Percentiles rank a stretch among this genome's conserved stretches.
These are phyloP conservation scores for Epichloe bromicola DNA, from an alignment of 2,329 filamentous ascomycete genomes.

Conservation along the genomic window DNA sequence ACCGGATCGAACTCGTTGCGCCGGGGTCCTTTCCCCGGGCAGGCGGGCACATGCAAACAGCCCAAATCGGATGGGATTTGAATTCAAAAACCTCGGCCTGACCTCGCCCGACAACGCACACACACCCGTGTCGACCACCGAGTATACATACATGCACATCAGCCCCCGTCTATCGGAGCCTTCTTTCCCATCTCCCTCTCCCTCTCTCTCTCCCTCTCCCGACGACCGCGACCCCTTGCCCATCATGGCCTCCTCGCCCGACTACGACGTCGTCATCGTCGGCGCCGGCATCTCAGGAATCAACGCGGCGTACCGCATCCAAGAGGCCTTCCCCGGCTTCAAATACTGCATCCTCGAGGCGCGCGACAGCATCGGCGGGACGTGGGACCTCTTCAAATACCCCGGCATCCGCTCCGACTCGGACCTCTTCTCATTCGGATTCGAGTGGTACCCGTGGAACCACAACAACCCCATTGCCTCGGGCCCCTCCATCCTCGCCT, in stretches of 20 bases:
- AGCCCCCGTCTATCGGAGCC: too few relatives aligned
- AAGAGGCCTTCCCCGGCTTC: slow-evolving; percentile 37
- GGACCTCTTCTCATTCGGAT: slow-evolving; percentile 44
- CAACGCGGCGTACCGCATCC: slow-evolving; percentile 54
- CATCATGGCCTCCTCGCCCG: background rate
- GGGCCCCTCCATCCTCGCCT: slow-evolving; percentile 34
- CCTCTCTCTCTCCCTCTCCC: too few relatives aligned
- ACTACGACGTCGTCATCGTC: slow-evolving; percentile 45
- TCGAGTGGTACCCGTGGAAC: slow-evolving; percentile 57
- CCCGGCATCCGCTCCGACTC: slow-evolving; percentile 55
- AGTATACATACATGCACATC: too few relatives aligned
- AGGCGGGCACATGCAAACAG: too few relatives aligned
- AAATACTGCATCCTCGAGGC: slow-evolving; percentile 53
- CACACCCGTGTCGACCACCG: too few relatives aligned
- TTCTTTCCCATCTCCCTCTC: too few relatives aligned
- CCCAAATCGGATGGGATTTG: too few relatives aligned
- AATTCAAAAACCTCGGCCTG: too few relatives aligned
- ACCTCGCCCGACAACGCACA: too few relatives aligned
- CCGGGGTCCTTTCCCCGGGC: too few relatives aligned
- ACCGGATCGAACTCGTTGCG: too few relatives aligned
- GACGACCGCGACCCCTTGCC: too few relatives aligned
- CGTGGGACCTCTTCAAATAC: slow-evolving; percentile 63
- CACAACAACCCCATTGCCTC: slow-evolving; percentile 36
- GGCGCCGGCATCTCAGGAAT: slow-evolving; percentile 60
- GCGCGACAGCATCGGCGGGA: slow-evolving; percentile 52